phyloP scores from a whole-genome alignment of 1,284 basidiomycete genomes.

The Rhodotorula mucilaginosa region DNA sequence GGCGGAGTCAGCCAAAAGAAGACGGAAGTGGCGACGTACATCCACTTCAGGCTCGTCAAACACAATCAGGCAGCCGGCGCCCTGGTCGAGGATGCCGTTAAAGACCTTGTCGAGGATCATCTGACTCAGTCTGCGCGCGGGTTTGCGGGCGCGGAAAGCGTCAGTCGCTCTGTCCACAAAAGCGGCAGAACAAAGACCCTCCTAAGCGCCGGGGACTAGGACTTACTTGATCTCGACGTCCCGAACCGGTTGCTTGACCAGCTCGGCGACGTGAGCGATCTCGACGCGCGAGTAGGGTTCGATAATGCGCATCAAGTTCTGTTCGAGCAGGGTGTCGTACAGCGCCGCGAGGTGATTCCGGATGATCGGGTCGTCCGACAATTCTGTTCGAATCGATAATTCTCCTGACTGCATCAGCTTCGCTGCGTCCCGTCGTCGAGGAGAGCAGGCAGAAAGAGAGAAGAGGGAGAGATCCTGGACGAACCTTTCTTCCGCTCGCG shows the following conservation, averaged over 20 bases:
- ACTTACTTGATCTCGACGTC: constrained; percentile 91
- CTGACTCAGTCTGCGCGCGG: constrained; percentile 69
- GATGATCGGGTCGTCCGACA: constrained; percentile 90
- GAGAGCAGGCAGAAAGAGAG: neutral
- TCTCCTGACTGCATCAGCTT: neutral
- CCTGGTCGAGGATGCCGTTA: constrained; percentile 91
- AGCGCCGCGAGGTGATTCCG: constrained; percentile 86
- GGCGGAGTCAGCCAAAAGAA: neutral
- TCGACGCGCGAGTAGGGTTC: constrained; percentile 94
- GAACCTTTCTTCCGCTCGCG: constrained; percentile 81
- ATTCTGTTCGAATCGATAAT: constrained; percentile 57
- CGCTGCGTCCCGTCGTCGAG: too few species aligned
- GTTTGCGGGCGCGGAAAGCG: too few species aligned
- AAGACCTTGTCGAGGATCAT: constrained; percentile 98
- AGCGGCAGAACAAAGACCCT: neutral
- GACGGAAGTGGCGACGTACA: constrained; percentile 40
- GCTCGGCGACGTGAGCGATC: constrained; percentile 80
- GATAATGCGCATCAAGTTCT: constrained; percentile 89
- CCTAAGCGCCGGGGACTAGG: neutral
- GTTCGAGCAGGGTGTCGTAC: constrained; percentile 92
- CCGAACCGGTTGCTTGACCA: constrained; percentile 83
- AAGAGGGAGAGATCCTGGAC: constrained; percentile 36
- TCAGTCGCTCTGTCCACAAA: neutral
- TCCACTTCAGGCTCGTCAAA: constrained; percentile 82
- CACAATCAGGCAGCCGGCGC: constrained; percentile 83